Conservation (phyloP, 345 rosid species). For the Gossypium arboreum region DNA sequence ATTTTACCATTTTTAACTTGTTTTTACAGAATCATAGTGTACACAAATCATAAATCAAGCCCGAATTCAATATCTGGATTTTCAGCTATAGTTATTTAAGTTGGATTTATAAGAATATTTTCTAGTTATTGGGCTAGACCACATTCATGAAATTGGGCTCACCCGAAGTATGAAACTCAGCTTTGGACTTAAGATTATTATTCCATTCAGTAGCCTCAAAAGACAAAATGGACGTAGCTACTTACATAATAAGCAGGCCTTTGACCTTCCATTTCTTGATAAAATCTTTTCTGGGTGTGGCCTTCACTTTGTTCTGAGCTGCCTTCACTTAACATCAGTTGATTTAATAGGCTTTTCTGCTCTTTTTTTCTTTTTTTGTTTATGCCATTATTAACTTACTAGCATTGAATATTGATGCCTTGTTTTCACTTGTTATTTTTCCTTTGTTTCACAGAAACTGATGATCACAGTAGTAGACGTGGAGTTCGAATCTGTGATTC, state of each 20-base stretch:
- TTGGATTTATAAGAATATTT: background rate
- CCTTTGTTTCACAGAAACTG: background rate
- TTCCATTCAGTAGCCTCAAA: background rate
- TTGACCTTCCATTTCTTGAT: background rate
- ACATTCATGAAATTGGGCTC: background rate
- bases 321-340: too few species aligned
- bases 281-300: background rate
- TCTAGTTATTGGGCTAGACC: background rate
- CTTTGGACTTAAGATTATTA: background rate
- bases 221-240: background rate
- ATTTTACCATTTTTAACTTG: too few species aligned
- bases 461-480: too few species aligned
- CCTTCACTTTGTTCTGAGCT: too few species aligned
- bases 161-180: background rate
- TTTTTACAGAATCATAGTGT: too few species aligned
- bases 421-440: background rate
- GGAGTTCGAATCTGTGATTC: background rate
- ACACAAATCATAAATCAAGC: background rate
- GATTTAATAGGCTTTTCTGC: too few species aligned
- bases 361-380: too few species aligned
- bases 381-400: too few species aligned
- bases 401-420: background rate
- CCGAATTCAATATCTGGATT: background rate
- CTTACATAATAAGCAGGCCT: too few species aligned
- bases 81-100: background rate